These are phyloP conservation scores for Rosa rugosa DNA, from an alignment of 306 rosid species.

Conservation along the genomic window DNA sequence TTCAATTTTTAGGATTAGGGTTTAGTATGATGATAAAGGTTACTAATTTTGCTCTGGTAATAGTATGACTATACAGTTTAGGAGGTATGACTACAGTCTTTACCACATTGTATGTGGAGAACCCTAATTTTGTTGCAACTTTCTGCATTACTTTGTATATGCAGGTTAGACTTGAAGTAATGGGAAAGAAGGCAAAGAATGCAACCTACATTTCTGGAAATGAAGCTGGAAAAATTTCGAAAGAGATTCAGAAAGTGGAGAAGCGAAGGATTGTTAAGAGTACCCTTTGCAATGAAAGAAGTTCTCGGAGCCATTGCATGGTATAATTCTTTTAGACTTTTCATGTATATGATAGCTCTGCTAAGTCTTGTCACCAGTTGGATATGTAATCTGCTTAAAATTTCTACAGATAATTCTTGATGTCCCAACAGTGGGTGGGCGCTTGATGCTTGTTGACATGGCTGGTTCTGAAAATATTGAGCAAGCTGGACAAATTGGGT, in stretches of 20 bases:
- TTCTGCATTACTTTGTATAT: not conserved
- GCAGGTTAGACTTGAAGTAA: constrained; percentile 94
- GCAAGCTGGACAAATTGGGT: constrained; percentile 97
- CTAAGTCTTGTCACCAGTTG: not conserved
- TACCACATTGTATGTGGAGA: not conserved
- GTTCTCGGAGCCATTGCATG: constrained; percentile 99
- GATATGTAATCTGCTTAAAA: constrained; percentile 17
- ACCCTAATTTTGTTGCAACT: not conserved
- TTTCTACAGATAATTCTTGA: constrained; percentile 77
- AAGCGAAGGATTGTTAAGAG: constrained; percentile 93
- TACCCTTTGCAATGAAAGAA: constrained; percentile 94
- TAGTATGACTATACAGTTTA: not conserved
- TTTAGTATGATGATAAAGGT: not conserved
- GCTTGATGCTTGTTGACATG: constrained; percentile 98
- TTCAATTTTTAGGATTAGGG: not conserved
- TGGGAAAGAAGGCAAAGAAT: constrained; percentile 99
- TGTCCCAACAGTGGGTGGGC: constrained; percentile 93
- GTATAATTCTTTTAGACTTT: constrained; percentile 33
- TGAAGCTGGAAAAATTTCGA: constrained; percentile 94
- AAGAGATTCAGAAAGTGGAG: constrained; percentile 99
- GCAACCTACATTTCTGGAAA: constrained; percentile 91
- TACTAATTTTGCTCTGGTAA: not conserved
- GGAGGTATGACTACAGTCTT: not conserved
- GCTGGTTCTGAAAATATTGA: constrained; percentile 99
- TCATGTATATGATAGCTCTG: constrained; percentile 3